Percentiles rank a stretch among this genome's conserved stretches.
Evolutionary conservation across 768 basidiomycete genomes (phyloP).

Genomic region (Lactifluus subvellereus): DNA sequence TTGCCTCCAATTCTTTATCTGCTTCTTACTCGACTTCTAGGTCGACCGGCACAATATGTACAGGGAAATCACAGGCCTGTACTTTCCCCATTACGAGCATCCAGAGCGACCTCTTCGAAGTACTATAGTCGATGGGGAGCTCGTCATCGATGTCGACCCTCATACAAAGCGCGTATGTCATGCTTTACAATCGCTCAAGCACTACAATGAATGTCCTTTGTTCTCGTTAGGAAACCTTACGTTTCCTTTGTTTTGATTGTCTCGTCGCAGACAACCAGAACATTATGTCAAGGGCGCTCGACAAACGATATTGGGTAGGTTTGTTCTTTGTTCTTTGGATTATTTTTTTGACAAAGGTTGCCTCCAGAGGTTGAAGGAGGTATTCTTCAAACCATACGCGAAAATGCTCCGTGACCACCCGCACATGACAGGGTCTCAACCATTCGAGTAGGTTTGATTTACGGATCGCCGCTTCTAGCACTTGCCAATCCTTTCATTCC

Average conservation of each 20-base stretch:
- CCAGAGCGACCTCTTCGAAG: conserved; percentile 61
- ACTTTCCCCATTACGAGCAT: conserved; percentile 85
- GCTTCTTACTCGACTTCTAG: conserved; percentile 38
- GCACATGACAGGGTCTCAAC: conserved; percentile 53
- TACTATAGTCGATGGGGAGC: conserved; percentile 88
- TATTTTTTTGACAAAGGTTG: neutral
- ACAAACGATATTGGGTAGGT: conserved; percentile 86
- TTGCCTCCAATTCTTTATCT: neutral
- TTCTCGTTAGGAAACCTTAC: conserved; percentile 59
- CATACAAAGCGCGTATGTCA: conserved; percentile 56
- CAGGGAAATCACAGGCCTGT: conserved; percentile 66
- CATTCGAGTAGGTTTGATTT: conserved; percentile 68
- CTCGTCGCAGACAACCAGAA: conserved; percentile 82
- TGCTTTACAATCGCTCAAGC: neutral
- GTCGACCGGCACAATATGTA: conserved; percentile 94
- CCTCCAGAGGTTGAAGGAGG: conserved; percentile 65
- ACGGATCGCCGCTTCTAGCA: neutral
- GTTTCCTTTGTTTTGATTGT: conserved; percentile 89
- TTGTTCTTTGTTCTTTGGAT: conserved; percentile 16
- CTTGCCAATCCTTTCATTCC: neutral
- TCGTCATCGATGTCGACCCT: conserved; percentile 86
- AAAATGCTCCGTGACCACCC: conserved; percentile 67
- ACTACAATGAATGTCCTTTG: conserved; percentile 12
- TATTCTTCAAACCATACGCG: conserved; percentile 77
- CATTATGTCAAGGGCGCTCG: conserved; percentile 76